These are phyloP conservation scores for Aphanomyces invadans DNA, from an alignment of 352 stramenopile species.

Conservation along the genomic window DNA sequence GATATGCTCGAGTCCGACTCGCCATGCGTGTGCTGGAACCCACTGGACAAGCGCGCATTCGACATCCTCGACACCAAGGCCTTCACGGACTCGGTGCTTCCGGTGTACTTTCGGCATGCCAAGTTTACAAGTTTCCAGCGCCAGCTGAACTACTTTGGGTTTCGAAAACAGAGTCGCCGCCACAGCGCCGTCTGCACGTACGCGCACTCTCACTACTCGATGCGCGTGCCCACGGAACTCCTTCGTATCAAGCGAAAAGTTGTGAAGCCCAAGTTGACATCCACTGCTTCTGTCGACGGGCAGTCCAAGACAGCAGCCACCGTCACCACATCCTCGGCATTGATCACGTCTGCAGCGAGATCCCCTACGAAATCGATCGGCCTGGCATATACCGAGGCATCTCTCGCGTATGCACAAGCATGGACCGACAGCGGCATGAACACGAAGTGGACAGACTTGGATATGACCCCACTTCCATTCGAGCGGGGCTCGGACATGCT, in stretches of 20 bases:
- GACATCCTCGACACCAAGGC: slow-evolving; percentile 26
- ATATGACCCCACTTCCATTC: slow-evolving; percentile 15
- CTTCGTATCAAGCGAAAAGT: slow-evolving; percentile 16
- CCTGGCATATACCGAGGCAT: slow-evolving; percentile 22
- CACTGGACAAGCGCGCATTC: slow-evolving; percentile 17
- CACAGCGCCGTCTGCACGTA: slow-evolving; percentile 21
- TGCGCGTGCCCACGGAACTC: neutral
- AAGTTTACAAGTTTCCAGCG: slow-evolving; percentile 57
- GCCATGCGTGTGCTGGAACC: slow-evolving; percentile 11
- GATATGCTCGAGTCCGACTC: slow-evolving; percentile 17
- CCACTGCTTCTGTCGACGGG: neutral
- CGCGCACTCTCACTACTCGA: slow-evolving; percentile 7
- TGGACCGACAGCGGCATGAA: neutral
- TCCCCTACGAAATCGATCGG: neutral
- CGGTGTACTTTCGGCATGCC: slow-evolving; percentile 55
- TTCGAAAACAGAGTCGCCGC: slow-evolving; percentile 28
- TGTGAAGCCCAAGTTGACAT: neutral
- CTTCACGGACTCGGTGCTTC: slow-evolving; percentile 42
- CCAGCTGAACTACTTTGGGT: slow-evolving; percentile 63
- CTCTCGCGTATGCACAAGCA: slow-evolving; percentile 12
- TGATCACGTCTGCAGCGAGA: neutral
- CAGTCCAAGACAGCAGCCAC: neutral
- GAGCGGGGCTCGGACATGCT: neutral
- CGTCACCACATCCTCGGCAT: neutral
- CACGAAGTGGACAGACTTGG: neutral